These are phyloP conservation scores for Penicillium herquei DNA, from an alignment of 495 filamentous ascomycete species.

Conservation along the genomic window DNA sequence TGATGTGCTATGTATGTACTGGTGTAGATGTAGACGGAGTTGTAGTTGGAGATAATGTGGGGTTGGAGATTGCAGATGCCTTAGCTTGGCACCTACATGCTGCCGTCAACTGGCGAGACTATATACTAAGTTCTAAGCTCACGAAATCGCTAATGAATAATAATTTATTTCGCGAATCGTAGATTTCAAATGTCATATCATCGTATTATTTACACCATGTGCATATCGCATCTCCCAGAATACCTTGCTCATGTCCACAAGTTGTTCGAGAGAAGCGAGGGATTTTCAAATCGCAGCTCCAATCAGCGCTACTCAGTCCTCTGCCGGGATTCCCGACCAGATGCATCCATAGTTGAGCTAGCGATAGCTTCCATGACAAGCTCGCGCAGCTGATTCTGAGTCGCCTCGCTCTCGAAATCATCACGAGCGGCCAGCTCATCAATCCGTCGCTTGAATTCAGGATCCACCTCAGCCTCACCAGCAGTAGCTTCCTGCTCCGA, in stretches of 20 bases:
- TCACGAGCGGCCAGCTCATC: constrained; percentile 71
- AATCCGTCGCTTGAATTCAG: constrained; percentile 70
- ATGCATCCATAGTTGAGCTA: constrained; percentile 45
- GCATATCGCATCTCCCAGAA: too few species aligned
- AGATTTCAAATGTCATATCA: neutral
- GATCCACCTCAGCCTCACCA: constrained; percentile 53
- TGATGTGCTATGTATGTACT: constrained; percentile 14
- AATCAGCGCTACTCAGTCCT: constrained; percentile 47
- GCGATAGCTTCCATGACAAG: constrained; percentile 69
- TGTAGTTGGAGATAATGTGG: neutral
- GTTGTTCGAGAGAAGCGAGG: neutral
- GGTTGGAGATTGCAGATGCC: neutral
- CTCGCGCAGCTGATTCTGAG: constrained; percentile 65
- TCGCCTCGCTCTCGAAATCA: constrained; percentile 69
- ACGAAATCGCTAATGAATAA: too few species aligned
- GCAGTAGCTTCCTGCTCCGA: constrained; percentile 55
- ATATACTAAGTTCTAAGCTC: too few species aligned
- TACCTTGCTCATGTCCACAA: neutral
- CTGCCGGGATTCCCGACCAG: constrained; percentile 61
- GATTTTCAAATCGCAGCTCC: neutral
- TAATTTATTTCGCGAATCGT: too few species aligned
- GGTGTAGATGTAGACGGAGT: constrained; percentile 13
- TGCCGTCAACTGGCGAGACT: too few species aligned
- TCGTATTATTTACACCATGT: neutral
- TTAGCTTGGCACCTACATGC: neutral